Conservation (phyloP, 2,329 filamentous ascomycete genomes). For the Aspergillus aculeatinus region DNA sequence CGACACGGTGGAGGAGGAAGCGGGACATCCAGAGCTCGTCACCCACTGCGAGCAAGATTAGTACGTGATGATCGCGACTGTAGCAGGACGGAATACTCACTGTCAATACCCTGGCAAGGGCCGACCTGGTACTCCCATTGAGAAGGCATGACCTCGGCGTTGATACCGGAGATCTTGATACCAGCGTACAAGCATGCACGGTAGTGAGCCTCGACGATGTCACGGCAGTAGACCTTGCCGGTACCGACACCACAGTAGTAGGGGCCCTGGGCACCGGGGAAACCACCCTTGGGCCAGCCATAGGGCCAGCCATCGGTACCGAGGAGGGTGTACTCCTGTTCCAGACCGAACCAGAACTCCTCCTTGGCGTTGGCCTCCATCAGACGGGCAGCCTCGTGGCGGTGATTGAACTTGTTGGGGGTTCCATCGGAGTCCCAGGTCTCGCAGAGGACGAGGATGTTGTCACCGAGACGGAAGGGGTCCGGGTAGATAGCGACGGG, state of each 20-base stretch:
- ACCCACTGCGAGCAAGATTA: slow-evolving; percentile 61
- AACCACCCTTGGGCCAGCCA: slow-evolving; percentile 85
- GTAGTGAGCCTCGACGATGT: slow-evolving; percentile 95
- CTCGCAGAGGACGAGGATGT: slow-evolving; percentile 91
- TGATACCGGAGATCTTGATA: slow-evolving; percentile 95
- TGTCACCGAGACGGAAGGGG: slow-evolving; percentile 84
- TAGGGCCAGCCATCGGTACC: slow-evolving; percentile 84
- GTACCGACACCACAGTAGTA: slow-evolving; percentile 99
- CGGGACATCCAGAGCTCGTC: slow-evolving; percentile 95
- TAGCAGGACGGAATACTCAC: slow-evolving; percentile 50
- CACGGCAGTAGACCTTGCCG: slow-evolving; percentile 95
- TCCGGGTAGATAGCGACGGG: slow-evolving; percentile 87
- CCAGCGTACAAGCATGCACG: slow-evolving; percentile 85
- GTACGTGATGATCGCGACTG: slow-evolving; percentile 15
- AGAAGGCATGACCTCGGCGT: slow-evolving; percentile 96
- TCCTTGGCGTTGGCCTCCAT: slow-evolving; percentile 83
- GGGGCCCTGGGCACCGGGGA: slow-evolving; percentile 87
- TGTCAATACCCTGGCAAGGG: slow-evolving; percentile 80
- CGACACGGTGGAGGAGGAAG: slow-evolving; percentile 84
- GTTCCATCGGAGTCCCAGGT: slow-evolving; percentile 92
- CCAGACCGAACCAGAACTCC: slow-evolving; percentile 95
- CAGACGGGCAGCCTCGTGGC: slow-evolving; percentile 83
- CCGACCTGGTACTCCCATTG: slow-evolving; percentile 99
- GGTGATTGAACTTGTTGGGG: slow-evolving; percentile 98
- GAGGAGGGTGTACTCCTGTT: slow-evolving; percentile 96